Base-by-base conservation (phyloP, 2,329 filamentous ascomycete genomes). In the Fusarium armeniacum region DNA sequence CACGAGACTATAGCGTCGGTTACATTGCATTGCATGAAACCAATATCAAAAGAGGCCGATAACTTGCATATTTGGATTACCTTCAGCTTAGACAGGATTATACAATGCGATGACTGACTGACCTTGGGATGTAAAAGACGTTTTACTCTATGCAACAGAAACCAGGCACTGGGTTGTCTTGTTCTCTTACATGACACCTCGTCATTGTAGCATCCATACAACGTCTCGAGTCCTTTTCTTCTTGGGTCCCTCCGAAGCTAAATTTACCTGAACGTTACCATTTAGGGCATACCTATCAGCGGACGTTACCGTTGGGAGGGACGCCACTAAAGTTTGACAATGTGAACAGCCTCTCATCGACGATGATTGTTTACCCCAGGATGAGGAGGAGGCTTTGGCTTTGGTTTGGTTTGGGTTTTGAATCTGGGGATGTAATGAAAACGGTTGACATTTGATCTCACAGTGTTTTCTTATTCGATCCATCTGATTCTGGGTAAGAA, bases 221-320 rank as follows among this genome's bases (percentile, higher is more conserved):
- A 36, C 24, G 33, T 51, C 47, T 38, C 12, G 20, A 33, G 20
- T 35, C 26, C 28, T 35, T 18, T 41, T 40, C 33, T 51, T 30
- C 18, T 40, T 51, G 33, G 35, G 33, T 28, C 45, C 15, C 36
- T 46, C 38, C 41, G 22, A 41, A 56, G 58, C 32, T 43, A 40
- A 32, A 40, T 40, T 33, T 57, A 22, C 30, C 49, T 36, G 35
- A 51, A 65, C 45, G 60, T 59, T 64, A 58, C 60, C 56, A 40
- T 51, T 60, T 38, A 22, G 45, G 44, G 18, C 35, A 36, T 30
- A 22, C 28, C 46, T 44, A 44, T 55, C 28, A 43, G 61, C 66
- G 66, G 63, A 70, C 66, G 40, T 70, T 69, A 58, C 66, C 66
- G 54, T 62, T 70, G 58, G 44, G 30, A 52, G 24, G 46, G 10